These are phyloP conservation scores for Fraxinus baroniana DNA, from an alignment of 305 asterid genomes.

Conservation along the genomic window DNA sequence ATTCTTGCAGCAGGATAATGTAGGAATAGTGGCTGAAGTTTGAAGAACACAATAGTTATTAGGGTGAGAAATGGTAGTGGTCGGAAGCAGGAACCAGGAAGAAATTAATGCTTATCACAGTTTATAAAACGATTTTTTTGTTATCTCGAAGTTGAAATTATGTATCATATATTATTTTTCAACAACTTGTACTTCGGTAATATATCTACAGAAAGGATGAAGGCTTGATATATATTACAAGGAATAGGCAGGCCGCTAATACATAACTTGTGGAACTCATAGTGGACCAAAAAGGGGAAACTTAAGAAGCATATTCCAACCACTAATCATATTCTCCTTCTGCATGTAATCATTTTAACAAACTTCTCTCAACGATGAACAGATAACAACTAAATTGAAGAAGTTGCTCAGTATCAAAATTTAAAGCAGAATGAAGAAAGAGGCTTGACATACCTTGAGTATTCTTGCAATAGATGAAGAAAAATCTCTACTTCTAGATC, in stretches of 20 bases:
- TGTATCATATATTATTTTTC: background rate
- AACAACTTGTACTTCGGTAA: conserved; percentile 6
- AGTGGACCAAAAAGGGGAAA: background rate
- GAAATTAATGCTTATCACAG: background rate
- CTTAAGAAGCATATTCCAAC: background rate
- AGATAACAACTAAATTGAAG: background rate
- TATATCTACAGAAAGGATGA: background rate
- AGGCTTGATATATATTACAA: background rate
- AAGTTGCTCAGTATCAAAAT: background rate
- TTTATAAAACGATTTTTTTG: background rate
- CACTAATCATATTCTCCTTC: background rate
- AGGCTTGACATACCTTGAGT: conserved; percentile 51
- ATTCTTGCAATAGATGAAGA: conserved; percentile 84
- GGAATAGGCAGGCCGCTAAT: background rate
- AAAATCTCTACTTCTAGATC: conserved; percentile 89
- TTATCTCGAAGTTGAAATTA: background rate
- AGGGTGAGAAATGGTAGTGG: background rate
- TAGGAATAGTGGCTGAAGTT: conserved; percentile 2
- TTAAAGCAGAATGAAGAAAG: background rate
- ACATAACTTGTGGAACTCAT: background rate
- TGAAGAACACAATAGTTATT: background rate
- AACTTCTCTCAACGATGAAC: background rate
- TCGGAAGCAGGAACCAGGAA: background rate
- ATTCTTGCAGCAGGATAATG: conserved; percentile 1
- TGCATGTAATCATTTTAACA: background rate